Evolutionary conservation across 345 rosid genomes (phyloP), one percentile per base, ranked within the genome.

Genomic region (Murraya paniculata): DNA sequence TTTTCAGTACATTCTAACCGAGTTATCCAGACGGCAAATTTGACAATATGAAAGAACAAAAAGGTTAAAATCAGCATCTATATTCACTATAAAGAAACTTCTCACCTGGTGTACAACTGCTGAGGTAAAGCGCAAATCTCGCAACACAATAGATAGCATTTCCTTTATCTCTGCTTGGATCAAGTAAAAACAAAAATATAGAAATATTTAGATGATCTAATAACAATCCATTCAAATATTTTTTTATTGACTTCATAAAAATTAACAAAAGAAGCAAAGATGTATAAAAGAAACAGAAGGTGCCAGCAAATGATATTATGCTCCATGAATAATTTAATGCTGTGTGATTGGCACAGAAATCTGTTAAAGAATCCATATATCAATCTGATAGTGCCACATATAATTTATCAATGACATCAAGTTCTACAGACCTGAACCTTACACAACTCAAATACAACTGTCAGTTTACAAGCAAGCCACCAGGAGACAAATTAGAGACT

Each of bases 31-130:
- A 55, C 39, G 18, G 64, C 38, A 53, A 59, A 31, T 64, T 76
- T 19, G 58, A 73, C 9, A 36, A 6, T 58, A 27, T 67, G 57
- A 72, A 62, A 31, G 24, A 36, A 73, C 4, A 22, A 71, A 68
- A 67, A 64, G 65, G 35, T 9, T 68, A 22, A 64, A 64, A 68
- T 69, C 57, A 70, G 69, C 57, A 57, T 73, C 22, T 5, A 53
- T 22, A 62, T 59, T 76, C 5, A 68, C 31, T 55, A 7, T 7
- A 22, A 0, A 79, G 31, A 35, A 62, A 39, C 45, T 41, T 69
- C 83, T 78, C 59, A 90, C 97, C 94, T 96, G 98, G 86, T 96
- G 99, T 69, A 96, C 94, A 31, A 94, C 99, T 56, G 97, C 97
- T 8, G 98, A 88, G 82, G 88, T 85, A 82, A 96, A 92, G 79